These are phyloP conservation scores for Truncatella angustata DNA, from an alignment of 2,329 filamentous ascomycete genomes.

Conservation along the genomic window DNA sequence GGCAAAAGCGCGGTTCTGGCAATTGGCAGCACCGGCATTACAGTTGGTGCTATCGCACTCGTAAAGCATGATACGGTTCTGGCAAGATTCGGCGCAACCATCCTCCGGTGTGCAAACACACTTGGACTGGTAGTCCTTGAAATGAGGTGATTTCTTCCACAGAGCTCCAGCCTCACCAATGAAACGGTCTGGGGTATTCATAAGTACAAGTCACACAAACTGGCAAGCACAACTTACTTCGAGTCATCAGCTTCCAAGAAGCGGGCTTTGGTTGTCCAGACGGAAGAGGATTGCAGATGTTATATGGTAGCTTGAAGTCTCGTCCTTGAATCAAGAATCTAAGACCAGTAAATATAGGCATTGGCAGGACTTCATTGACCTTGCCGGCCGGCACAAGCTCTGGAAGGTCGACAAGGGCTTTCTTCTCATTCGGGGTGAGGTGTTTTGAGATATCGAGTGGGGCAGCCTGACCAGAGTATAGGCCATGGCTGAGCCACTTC, in stretches of 20 bases:
- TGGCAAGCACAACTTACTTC: slow-evolving; percentile 59
- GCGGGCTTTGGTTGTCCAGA: slow-evolving; percentile 86
- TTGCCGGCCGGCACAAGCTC: slow-evolving; percentile 45
- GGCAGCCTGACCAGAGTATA: slow-evolving; percentile 79
- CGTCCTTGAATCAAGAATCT: slow-evolving; percentile 68
- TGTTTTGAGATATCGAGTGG: slow-evolving; percentile 46
- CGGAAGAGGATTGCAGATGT: slow-evolving; percentile 84
- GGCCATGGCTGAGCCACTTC: slow-evolving; percentile 76
- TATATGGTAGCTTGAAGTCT: slow-evolving; percentile 86
- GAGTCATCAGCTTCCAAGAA: slow-evolving; percentile 88
- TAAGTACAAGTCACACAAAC: background rate
- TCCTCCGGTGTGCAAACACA: slow-evolving; percentile 76
- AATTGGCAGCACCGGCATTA: slow-evolving; percentile 68
- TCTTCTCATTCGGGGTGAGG: slow-evolving; percentile 50
- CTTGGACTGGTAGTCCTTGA: slow-evolving; percentile 71
- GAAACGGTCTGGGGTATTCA: slow-evolving; percentile 69
- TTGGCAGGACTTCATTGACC: slow-evolving; percentile 61
- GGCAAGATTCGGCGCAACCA: slow-evolving; percentile 85
- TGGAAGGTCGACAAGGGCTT: slow-evolving; percentile 44
- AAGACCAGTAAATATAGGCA: slow-evolving; percentile 77
- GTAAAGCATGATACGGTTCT: slow-evolving; percentile 96
- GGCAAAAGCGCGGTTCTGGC: slow-evolving; percentile 85
- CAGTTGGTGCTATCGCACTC: slow-evolving; percentile 94
- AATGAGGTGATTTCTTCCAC: slow-evolving; percentile 77
- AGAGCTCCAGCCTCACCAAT: slow-evolving; percentile 77